phyloP scores from a whole-genome alignment of 202 grass and related monocot genomes.

The Eragrostis tef region DNA sequence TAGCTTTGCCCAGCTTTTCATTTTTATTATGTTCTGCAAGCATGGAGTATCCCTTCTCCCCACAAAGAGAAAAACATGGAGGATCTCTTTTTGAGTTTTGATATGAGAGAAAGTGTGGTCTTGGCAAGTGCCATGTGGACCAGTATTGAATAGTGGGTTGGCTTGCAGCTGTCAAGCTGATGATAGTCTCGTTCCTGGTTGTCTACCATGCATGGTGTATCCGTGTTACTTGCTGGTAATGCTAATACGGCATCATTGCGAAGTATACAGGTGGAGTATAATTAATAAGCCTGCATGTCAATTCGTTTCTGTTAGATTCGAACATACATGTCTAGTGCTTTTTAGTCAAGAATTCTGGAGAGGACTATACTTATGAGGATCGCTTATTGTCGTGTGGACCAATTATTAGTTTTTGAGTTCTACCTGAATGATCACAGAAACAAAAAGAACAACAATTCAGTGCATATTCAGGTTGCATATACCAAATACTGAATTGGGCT shows the following conservation, averaged over 20 bases:
- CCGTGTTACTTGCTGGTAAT: constrained; percentile 31
- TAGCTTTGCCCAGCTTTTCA: constrained; percentile 55
- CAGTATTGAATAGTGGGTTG: constrained; percentile 58
- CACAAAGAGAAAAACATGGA: constrained; percentile 29
- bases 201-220: constrained; percentile 35
- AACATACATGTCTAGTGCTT: constrained; percentile 26
- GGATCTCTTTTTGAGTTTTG: constrained; percentile 60
- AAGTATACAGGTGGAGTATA: constrained; percentile 37
- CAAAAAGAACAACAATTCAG: neutral
- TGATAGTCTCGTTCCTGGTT: constrained; percentile 45
- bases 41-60: constrained; percentile 49
- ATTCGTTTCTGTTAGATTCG: constrained; percentile 37
- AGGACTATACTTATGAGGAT: constrained; percentile 22
- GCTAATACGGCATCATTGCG: constrained; percentile 52
- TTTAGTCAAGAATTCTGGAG: constrained; percentile 36
- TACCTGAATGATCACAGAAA: constrained; percentile 2
- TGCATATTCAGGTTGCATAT: neutral
- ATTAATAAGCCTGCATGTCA: constrained; percentile 11
- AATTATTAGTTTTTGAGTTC: neutral
- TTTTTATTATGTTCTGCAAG: constrained; percentile 58
- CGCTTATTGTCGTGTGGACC: constrained; percentile 24
- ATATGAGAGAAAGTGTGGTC: constrained; percentile 54
- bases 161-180: constrained; percentile 60
- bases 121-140: constrained; percentile 60
- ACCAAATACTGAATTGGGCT: neutral